These are phyloP conservation scores for Ordospora pajunii DNA, from an alignment of 371 early-diverging fungal genomes.

Conservation along the genomic window DNA sequence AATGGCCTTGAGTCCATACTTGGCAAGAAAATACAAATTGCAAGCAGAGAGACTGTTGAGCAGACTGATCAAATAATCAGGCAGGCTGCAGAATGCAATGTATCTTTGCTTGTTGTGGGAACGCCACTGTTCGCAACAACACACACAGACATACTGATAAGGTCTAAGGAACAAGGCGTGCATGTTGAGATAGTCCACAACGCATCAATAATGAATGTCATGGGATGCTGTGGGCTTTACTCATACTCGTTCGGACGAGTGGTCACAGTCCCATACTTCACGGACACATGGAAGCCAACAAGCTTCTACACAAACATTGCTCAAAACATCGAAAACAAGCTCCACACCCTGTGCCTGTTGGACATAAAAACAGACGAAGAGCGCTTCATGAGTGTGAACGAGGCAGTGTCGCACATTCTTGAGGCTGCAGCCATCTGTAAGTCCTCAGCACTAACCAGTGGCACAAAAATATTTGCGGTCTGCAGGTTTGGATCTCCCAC, in stretches of 20 bases:
- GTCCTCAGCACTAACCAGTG: conserved; percentile 61
- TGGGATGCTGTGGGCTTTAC: conserved; percentile 90
- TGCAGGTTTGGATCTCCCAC: conserved; percentile 77
- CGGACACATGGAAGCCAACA: conserved; percentile 84
- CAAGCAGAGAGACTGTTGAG: conserved; percentile 91
- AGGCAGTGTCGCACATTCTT: conserved; percentile 77
- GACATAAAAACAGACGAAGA: conserved; percentile 94
- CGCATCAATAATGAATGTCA: conserved; percentile 93
- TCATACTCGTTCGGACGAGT: conserved; percentile 95
- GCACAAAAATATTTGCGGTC: conserved; percentile 78
- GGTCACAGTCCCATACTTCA: conserved; percentile 93
- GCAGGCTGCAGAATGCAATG: conserved; percentile 73
- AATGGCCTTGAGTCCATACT: conserved; percentile 70
- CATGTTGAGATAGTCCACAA: conserved; percentile 83
- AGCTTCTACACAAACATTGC: conserved; percentile 84
- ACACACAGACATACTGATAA: conserved; percentile 86
- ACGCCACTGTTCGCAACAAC: conserved; percentile 94
- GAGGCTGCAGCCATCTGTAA: conserved; percentile 70
- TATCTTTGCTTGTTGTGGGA: conserved; percentile 93
- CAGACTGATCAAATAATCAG: conserved; percentile 75
- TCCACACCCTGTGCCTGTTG: conserved; percentile 89
- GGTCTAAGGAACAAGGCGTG: conserved; percentile 76
- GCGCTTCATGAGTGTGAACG: conserved; percentile 89
- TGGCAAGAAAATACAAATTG: conserved; percentile 70
- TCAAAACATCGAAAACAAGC: conserved; percentile 69